Evolutionary conservation across 2,329 filamentous ascomycete genomes (phyloP).

Genomic region (Alternaria viburni): DNA sequence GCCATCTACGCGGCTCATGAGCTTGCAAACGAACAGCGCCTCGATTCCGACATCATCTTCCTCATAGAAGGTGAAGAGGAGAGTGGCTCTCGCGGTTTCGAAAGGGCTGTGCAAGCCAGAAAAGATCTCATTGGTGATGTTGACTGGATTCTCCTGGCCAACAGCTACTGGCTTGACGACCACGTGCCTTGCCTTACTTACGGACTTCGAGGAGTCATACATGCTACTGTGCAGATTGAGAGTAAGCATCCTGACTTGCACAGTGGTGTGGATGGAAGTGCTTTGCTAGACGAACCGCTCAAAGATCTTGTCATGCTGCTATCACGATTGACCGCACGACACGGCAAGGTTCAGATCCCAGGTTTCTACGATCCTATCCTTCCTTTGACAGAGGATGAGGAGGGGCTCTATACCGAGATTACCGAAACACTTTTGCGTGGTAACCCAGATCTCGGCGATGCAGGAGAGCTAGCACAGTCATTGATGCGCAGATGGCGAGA

Average conservation of each 20-base stretch:
- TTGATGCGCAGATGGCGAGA: slow-evolving; percentile 96
- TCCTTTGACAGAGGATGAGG: slow-evolving; percentile 75
- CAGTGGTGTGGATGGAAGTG: slow-evolving; percentile 94
- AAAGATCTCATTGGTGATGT: slow-evolving; percentile 87
- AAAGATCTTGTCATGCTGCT: slow-evolving; percentile 88
- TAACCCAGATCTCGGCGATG: slow-evolving; percentile 68
- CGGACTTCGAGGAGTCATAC: slow-evolving; percentile 88
- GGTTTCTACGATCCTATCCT: slow-evolving; percentile 88
- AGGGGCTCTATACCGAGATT: slow-evolving; percentile 83
- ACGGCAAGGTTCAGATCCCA: slow-evolving; percentile 83
- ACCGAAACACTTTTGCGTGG: slow-evolving; percentile 75
- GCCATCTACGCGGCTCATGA: slow-evolving; percentile 94
- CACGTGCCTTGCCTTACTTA: slow-evolving; percentile 95
- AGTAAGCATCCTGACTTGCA: slow-evolving; percentile 88
- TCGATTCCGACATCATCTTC: slow-evolving; percentile 90
- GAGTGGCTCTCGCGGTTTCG: slow-evolving; percentile 88
- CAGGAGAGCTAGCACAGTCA: slow-evolving; percentile 77
- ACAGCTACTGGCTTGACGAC: slow-evolving; percentile 98
- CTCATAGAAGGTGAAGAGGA: slow-evolving; percentile 97
- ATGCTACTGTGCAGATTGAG: slow-evolving; percentile 87
- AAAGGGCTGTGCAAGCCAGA: slow-evolving; percentile 77
- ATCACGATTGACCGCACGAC: slow-evolving; percentile 78
- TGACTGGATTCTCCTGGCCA: slow-evolving; percentile 93
- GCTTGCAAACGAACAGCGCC: slow-evolving; percentile 78
- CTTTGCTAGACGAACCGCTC: slow-evolving; percentile 86